These are phyloP conservation scores for Lachnellula suecica DNA, from an alignment of 2,329 filamentous ascomycete species.

Conservation along the genomic window DNA sequence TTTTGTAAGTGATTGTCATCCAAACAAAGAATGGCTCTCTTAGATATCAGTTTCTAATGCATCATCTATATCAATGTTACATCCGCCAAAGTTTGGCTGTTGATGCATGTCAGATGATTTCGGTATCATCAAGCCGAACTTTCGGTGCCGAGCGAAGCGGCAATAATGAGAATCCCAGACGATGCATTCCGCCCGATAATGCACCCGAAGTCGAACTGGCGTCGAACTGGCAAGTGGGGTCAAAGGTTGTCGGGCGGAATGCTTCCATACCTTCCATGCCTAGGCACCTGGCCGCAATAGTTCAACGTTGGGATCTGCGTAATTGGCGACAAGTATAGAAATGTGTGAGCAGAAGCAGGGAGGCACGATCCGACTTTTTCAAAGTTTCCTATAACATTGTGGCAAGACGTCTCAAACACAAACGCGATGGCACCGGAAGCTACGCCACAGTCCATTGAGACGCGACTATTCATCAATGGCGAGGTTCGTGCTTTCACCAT, in stretches of 20 bases:
- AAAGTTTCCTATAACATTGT: no score
- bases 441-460: constrained; percentile 12
- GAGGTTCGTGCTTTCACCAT: constrained; percentile 35
- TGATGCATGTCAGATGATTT: not conserved
- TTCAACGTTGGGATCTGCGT: no score
- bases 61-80: not conserved
- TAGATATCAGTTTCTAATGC: not conserved
- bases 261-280: no score
- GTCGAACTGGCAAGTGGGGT: no score
- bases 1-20: not conserved
- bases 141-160: not conserved
- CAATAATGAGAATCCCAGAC: not conserved
- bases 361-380: no score
- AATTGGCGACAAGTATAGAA: no score
- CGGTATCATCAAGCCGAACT: not conserved
- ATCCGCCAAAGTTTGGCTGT: not conserved
- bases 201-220: not conserved
- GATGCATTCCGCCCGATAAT: not conserved
- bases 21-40: not conserved
- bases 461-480: constrained; percentile 49
- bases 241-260: no score
- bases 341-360: no score
- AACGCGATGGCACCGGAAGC: not conserved
- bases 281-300: no score
- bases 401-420: not conserved